Evolutionary conservation across 495 filamentous ascomycete species (phyloP), one percentile per base, ranked within the genome.

Genomic region (Trypethelium eluteriae): DNA sequence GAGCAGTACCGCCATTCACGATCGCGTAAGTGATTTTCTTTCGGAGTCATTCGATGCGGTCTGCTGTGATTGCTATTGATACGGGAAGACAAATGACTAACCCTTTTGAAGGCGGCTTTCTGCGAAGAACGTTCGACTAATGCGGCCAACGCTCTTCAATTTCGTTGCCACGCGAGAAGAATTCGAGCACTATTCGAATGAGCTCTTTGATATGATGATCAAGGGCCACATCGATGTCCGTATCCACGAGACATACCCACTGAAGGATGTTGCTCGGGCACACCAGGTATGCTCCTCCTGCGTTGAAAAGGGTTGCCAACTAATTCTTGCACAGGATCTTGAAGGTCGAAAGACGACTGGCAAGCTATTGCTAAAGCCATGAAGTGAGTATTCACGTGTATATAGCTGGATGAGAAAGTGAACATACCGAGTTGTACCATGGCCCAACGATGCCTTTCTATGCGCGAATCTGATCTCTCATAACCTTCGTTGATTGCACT

Each of bases 341-440:
- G 90, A 95, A 76, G 84, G 89, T 36, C 79, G 93, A 63, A 89
- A 88, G 79, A 92, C 90, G 0, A 93, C 86, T 41, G 93, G 94
- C 16, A 98, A 96, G 81, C 73, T 91, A 72, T 68, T 83, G 64
- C 64, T 83, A 56, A 78, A 77, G 64, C 77, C 77, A 16, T 80
- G 53, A 36, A 10, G 18, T 59, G 6, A 59, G 53, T 14, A 34
- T 10, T 7, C 10, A 35, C 34, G 25, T 25, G 25, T 25, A 25
- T 25, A 25, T 25, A 25, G 25, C 25, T 25, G 25, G 25, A 25
- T 25, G 25, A 25, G 25, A 25, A 25, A 25, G 25, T 25, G 25
- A 25, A 25, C 25, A 25, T 25, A 25, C 25, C 25, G 25, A 25
- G 25, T 25, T 25, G 25, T 25, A 25, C 25, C 25, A 25, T 25